Conservation (phyloP, 2,329 filamentous ascomycete species). For the Teratosphaeria nubilosa region DNA sequence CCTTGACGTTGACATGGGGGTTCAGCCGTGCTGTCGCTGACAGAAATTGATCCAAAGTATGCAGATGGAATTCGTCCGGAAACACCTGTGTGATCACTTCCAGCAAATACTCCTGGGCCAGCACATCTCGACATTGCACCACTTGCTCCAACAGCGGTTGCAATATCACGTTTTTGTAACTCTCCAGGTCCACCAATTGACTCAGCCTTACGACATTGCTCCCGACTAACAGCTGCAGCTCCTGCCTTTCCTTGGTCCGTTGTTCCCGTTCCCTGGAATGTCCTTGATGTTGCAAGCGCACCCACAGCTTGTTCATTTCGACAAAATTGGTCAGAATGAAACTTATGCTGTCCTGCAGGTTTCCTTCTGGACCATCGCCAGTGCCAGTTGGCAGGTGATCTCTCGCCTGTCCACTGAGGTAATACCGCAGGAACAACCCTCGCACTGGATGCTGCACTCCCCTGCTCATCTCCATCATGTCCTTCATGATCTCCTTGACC, state of each 20-base stretch:
- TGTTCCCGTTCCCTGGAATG: slow-evolving; percentile 91
- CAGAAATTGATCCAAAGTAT: slow-evolving; percentile 90
- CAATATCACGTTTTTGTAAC: slow-evolving; percentile 84
- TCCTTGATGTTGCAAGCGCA: slow-evolving; percentile 91
- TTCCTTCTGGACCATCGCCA: slow-evolving; percentile 86
- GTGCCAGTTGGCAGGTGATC: slow-evolving; percentile 75
- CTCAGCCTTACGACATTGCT: slow-evolving; percentile 93
- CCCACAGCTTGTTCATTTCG: slow-evolving; percentile 99
- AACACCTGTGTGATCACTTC: slow-evolving; percentile 99
- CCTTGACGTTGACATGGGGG: slow-evolving; percentile 94
- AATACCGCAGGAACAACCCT: slow-evolving; percentile 90
- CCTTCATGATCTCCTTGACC: slow-evolving; percentile 99
- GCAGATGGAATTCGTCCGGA: slow-evolving; percentile 94
- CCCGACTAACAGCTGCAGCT: slow-evolving; percentile 88
- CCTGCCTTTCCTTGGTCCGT: slow-evolving; percentile 85
- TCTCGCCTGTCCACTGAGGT: slow-evolving; percentile 86
- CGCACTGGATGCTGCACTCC: slow-evolving; percentile 95
- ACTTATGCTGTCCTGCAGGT: slow-evolving; percentile 93
- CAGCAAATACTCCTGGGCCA: slow-evolving; percentile 92
- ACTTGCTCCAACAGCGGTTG: slow-evolving; percentile 89
- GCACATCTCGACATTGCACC: slow-evolving; percentile 90
- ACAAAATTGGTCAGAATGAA: slow-evolving; percentile 98
- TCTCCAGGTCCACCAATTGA: slow-evolving; percentile 87
- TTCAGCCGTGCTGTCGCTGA: slow-evolving; percentile 88
- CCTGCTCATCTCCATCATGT: slow-evolving; percentile 99